Base-by-base conservation (phyloP, 2,329 filamentous ascomycete species). In the Nemania sp. region DNA sequence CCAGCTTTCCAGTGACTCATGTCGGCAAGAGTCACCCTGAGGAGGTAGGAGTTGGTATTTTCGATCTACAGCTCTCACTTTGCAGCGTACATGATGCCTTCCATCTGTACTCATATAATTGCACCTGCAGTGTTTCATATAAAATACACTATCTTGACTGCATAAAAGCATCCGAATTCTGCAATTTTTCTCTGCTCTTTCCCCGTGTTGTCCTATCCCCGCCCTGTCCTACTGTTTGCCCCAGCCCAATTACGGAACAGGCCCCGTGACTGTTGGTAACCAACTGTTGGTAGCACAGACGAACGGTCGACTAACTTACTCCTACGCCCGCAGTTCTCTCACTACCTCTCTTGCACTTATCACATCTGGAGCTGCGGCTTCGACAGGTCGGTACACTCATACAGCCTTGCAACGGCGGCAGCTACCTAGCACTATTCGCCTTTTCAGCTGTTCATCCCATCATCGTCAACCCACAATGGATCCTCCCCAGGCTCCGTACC, bases 401-500 rank as follows among this genome's bases (percentile, higher is more conserved):
- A 15, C 24, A 6, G 22, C n/a, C 19, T 17, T 14, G 42, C 34
- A 20, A 23, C 31, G 17, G n/a, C 17, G 43, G 15, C 23, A 30
- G 9, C 9, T n/a, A 24, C 15, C 24, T 31, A n/a, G 23, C 9
- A 31, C 30, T 12, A 17, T 36, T 46, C 20, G 30, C 14, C 36
- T 23, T 24, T 37, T 28, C 12, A 11, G 14, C 11, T 30, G 5
- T 48, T 51, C 42, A 31, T 39, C 11, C 22, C 22, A 36, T 34
- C 36, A 51, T n/a, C 45, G 49, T 4, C 41, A 54, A 20, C 50
- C 33, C 47, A 57, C 28, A 53, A 68, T 66, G 66, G 64, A 59
- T 48, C 72, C 71, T 30, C 68, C 76, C 52, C 73, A 74, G 54
- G 76, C 80, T 20, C 90, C 89, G 2, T 88, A 85, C 68, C 73